Conservation (phyloP, 179 eudicot species). For the Corrigiola litoralis region DNA sequence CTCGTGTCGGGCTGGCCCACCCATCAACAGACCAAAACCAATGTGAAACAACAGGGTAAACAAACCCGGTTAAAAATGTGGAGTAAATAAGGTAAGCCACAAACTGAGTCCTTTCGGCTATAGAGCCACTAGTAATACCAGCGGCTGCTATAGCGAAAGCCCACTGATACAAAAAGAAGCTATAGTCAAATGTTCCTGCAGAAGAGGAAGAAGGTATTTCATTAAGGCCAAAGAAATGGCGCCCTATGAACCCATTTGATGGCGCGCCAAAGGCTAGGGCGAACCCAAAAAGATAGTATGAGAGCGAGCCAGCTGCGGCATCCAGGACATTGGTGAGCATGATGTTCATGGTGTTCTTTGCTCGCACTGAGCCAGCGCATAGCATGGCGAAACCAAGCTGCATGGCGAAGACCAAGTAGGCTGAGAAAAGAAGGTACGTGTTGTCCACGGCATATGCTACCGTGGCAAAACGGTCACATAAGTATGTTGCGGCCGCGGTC, state of each 20-base stretch:
- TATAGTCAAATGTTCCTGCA: conserved; percentile 29
- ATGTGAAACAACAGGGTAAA: conserved; percentile 41
- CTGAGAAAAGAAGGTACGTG: conserved; percentile 44
- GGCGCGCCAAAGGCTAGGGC: conserved; percentile 49
- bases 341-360: conserved; percentile 51
- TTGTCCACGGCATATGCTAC: conserved; percentile 42
- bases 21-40: conserved; percentile 52
- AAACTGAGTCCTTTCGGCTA: conserved; percentile 46
- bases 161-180: conserved; percentile 46
- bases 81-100: conserved; percentile 47
- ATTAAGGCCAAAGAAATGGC: conserved; percentile 34
- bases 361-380: conserved; percentile 52
- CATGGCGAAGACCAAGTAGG: conserved; percentile 49
- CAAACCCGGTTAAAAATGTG: conserved; percentile 44
- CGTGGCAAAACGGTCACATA: conserved; percentile 36
- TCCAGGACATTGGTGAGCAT: conserved; percentile 52
- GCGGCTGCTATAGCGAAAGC: conserved; percentile 52
- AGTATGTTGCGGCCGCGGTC: conserved; percentile 32
- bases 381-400: conserved; percentile 54
- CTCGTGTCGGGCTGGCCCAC: conserved; percentile 39
- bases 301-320: conserved; percentile 44
- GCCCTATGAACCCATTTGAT: conserved; percentile 38
- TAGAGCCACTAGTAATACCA: conserved; percentile 44
- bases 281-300: conserved; percentile 40
- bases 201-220: conserved; percentile 15